These are phyloP conservation scores for Teratosphaeria zuluensis DNA, from an alignment of 2,329 filamentous ascomycete species.

Conservation along the genomic window DNA sequence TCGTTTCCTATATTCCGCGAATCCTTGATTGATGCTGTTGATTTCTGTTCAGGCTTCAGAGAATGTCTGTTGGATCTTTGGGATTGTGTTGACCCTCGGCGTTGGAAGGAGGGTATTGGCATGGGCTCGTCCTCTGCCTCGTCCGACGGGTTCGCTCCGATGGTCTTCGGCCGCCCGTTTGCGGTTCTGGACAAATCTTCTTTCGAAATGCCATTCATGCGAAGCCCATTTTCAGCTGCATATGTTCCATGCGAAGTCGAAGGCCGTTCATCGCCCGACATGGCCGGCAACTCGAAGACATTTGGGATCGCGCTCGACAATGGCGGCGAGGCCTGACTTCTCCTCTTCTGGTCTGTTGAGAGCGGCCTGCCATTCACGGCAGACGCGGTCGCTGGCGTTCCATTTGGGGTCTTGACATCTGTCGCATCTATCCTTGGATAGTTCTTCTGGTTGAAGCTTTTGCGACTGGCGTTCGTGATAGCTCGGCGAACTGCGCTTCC, in stretches of 20 bases:
- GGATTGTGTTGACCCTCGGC: not conserved
- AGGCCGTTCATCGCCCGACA: conserved; percentile 14
- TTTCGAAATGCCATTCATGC: conserved; percentile 23
- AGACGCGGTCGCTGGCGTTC: not conserved
- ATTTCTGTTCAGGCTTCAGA: not conserved
- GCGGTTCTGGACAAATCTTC: conserved; percentile 11
- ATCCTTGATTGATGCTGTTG: not conserved
- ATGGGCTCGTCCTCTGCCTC: conserved; percentile 1
- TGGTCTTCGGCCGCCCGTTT: conserved; percentile 18
- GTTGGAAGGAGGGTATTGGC: not conserved
- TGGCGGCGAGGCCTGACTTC: conserved; percentile 3
- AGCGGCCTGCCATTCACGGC: not conserved
- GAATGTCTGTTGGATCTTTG: not conserved
- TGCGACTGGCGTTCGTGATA: conserved; percentile 18
- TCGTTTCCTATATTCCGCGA: not conserved
- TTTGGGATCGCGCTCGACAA: conserved; percentile 4
- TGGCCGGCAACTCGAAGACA: conserved; percentile 17
- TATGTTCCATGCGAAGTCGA: conserved; percentile 16
- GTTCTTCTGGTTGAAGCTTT: conserved; percentile 18
- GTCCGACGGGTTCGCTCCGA: conserved; percentile 9
- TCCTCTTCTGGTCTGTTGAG: conserved; percentile 1
- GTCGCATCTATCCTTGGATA: conserved; percentile 9
- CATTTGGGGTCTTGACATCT: conserved; percentile 11
- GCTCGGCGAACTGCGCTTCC: conserved; percentile 33
- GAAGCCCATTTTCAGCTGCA: conserved; percentile 18